Evolutionary conservation across 306 rosid species (phyloP).

Genomic region (Castanea crenata): DNA sequence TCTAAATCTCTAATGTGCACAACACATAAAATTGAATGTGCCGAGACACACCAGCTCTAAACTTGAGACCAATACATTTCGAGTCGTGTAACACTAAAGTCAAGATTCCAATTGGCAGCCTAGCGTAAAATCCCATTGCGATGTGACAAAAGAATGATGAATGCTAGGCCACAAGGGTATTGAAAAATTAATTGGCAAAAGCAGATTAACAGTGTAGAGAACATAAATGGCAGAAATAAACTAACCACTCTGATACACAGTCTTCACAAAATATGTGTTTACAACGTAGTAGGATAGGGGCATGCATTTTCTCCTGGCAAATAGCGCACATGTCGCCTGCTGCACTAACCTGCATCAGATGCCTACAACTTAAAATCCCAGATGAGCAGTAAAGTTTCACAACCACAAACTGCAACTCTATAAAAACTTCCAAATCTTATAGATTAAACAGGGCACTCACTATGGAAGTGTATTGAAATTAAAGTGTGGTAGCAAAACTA

Average conservation of each 20-base stretch:
- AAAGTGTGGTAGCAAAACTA: neutral
- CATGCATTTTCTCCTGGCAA: slow-evolving; percentile 99
- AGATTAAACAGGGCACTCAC: neutral
- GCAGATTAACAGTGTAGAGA: no score
- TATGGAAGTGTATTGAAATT: neutral
- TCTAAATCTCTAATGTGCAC: slow-evolving; percentile 51
- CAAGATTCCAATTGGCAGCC: neutral
- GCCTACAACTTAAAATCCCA: slow-evolving; percentile 8
- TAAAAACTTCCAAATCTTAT: neutral
- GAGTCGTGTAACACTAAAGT: neutral
- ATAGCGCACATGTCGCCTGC: slow-evolving; percentile 97
- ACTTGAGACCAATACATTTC: neutral
- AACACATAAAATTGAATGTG: no score
- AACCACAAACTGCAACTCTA: neutral
- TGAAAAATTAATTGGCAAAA: neutral
- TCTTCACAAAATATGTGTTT: slow-evolving; percentile 98
- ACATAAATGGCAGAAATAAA: slow-evolving; percentile 5
- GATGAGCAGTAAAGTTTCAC: neutral
- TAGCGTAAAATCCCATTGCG: neutral
- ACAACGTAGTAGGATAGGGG: slow-evolving; percentile 87
- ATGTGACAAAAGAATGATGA: neutral
- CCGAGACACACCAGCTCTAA: no score
- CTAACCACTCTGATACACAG: slow-evolving; percentile 97
- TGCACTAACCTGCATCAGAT: slow-evolving; percentile 69
- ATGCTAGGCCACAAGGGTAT: neutral